Conservation (phyloP, 2,329 filamentous ascomycete genomes). For the Paecilomyces niveus region DNA sequence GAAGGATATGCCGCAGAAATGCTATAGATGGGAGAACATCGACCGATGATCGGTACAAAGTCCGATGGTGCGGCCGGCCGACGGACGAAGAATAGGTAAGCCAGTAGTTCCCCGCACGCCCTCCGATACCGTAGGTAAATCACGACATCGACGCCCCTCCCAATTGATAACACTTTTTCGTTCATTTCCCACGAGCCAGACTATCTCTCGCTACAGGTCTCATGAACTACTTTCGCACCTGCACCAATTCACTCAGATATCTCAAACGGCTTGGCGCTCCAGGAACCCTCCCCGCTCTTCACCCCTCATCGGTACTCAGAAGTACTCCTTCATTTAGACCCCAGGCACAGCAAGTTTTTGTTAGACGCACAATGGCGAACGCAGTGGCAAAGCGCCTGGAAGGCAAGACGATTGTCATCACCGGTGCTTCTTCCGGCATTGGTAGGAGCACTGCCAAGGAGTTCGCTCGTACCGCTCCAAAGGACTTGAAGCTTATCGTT, state of each 20-base stretch:
- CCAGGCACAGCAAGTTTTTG: neutral
- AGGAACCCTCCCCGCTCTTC: neutral
- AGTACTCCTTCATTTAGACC: neutral
- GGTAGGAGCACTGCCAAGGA: conserved; percentile 70
- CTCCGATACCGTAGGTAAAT: neutral
- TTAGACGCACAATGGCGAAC: conserved; percentile 52
- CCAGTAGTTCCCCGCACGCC: neutral
- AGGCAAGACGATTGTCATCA: conserved; percentile 88
- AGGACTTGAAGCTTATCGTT: conserved; percentile 73
- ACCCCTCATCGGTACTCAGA: neutral
- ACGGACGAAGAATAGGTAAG: too few species aligned
- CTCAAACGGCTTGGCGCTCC: neutral
- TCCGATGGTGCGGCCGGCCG: neutral
- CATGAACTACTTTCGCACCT: neutral
- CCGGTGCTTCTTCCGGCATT: conserved; percentile 89
- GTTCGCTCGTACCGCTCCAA: conserved; percentile 78
- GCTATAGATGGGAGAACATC: neutral
- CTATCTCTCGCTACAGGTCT: neutral
- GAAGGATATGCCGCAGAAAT: neutral
- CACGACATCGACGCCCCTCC: neutral
- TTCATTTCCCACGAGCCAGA: neutral
- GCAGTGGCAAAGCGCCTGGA: conserved; percentile 74
- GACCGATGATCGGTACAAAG: neutral
- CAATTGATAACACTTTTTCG: neutral
- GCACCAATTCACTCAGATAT: neutral